Evolutionary conservation across 495 filamentous ascomycete species (phyloP).

Genomic region (Talaromyces ruber): DNA sequence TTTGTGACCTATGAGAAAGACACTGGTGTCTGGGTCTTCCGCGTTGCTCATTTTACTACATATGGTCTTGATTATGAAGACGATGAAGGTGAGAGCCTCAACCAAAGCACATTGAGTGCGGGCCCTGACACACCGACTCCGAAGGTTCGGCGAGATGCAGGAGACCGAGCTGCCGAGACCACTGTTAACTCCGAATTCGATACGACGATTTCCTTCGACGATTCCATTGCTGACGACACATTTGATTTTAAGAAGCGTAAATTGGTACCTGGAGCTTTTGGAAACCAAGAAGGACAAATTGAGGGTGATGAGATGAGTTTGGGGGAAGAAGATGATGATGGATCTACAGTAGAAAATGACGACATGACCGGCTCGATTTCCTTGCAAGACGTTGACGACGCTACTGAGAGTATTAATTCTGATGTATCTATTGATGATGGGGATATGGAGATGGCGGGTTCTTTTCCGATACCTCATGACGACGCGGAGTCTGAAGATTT

Average conservation of each 20-base stretch:
- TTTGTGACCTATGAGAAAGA: slow-evolving; percentile 70
- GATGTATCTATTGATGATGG: slow-evolving; percentile 63
- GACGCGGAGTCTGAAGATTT: slow-evolving; percentile 55
- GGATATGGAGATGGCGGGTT: slow-evolving; percentile 70
- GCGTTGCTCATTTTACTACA: slow-evolving; percentile 88
- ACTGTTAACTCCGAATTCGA: slow-evolving; percentile 35
- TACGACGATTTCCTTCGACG: slow-evolving; percentile 40
- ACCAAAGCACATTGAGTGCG: slow-evolving; percentile 49
- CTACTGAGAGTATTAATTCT: slow-evolving; percentile 53
- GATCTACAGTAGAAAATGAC: slow-evolving; percentile 87
- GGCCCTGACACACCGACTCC: slow-evolving; percentile 53
- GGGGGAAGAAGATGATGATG: slow-evolving; percentile 29
- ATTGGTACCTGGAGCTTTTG: slow-evolving; percentile 72
- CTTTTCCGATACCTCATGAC: slow-evolving; percentile 55
- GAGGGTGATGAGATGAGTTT: slow-evolving; percentile 33
- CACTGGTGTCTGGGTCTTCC: slow-evolving; percentile 83
- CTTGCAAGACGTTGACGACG: slow-evolving; percentile 53
- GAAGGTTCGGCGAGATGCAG: slow-evolving; percentile 27
- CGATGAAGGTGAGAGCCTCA: slow-evolving; percentile 44
- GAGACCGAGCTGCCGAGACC: slow-evolving; percentile 16
- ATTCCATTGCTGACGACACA: slow-evolving; percentile 53
- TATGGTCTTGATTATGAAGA: slow-evolving; percentile 89
- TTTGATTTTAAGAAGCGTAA: slow-evolving; percentile 73
- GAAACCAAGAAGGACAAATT: slow-evolving; percentile 46
- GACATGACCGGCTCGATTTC: slow-evolving; percentile 74